Conservation (phyloP, 192 early-diverging fungal genomes). For the Coemansia sp. region DNA sequence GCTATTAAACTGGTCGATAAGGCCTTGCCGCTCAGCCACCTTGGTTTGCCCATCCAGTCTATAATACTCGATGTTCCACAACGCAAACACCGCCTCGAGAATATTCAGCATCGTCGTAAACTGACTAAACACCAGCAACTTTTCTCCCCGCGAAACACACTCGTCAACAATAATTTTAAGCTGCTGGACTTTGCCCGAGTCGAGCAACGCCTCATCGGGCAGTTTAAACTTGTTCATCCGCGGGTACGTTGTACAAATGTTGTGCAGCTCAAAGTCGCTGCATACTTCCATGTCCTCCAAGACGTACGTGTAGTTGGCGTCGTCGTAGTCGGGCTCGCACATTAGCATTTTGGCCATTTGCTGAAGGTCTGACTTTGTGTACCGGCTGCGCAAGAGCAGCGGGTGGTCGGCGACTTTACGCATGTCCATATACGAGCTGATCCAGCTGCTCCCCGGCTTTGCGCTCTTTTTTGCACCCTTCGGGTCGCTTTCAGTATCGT, state of each 20-base stretch:
- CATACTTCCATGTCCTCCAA: constrained; percentile 85
- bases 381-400: constrained; percentile 68
- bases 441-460: constrained; percentile 28
- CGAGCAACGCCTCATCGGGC: constrained; percentile 60
- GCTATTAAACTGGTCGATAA: constrained; percentile 81
- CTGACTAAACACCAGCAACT: constrained; percentile 81
- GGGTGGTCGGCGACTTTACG: constrained; percentile 87
- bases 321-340: constrained; percentile 72
- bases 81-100: constrained; percentile 67
- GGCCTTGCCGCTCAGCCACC: constrained; percentile 65
- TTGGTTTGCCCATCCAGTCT: constrained; percentile 70
- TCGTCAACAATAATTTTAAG: constrained; percentile 61
- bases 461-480: constrained; percentile 11
- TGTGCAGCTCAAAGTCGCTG: constrained; percentile 83
- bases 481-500: background rate
- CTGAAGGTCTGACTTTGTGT: constrained; percentile 56
- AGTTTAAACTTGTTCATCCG: constrained; percentile 53
- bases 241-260: constrained; percentile 55
- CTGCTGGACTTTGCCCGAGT: constrained; percentile 72
- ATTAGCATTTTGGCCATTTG: constrained; percentile 70
- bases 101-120: constrained; percentile 84
- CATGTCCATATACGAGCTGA: constrained; percentile 74
- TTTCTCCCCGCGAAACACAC: constrained; percentile 24
- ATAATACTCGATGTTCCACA: constrained; percentile 41
- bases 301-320: constrained; percentile 71